Evolutionary conservation across 2,329 filamentous ascomycete genomes (phyloP).

Genomic region (Camillea tinctor): DNA sequence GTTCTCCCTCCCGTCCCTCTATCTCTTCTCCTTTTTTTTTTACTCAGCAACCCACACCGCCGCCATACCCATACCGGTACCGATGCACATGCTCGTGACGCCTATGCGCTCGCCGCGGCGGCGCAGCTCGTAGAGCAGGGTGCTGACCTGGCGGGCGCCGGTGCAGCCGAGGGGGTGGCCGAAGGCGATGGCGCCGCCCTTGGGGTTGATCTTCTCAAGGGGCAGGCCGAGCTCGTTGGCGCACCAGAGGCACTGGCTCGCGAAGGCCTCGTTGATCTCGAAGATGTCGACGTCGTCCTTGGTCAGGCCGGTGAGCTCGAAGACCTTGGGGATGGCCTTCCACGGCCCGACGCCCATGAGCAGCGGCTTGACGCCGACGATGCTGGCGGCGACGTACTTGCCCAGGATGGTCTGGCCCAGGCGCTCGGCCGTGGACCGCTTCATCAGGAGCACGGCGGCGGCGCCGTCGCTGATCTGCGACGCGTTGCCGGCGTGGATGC

Average conservation of each 20-base stretch:
- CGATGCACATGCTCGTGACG: constrained; percentile 93
- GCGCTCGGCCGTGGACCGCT: constrained; percentile 82
- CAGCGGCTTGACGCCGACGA: constrained; percentile 87
- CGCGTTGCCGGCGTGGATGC: constrained; percentile 94
- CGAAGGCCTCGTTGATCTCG: constrained; percentile 99
- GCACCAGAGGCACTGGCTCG: constrained; percentile 91
- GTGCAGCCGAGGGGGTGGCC: constrained; percentile 95
- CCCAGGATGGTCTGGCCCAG: constrained; percentile 87
- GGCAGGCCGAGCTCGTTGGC: constrained; percentile 83
- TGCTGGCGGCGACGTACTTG: constrained; percentile 82
- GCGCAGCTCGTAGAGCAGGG: constrained; percentile 84
- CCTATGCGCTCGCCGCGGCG: constrained; percentile 82
- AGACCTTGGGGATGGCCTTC: constrained; percentile 90
- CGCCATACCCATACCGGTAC: constrained; percentile 97
- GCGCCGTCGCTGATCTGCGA: constrained; percentile 95
- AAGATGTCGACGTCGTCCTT: constrained; percentile 94
- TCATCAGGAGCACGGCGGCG: constrained; percentile 93
- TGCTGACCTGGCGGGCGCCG: constrained; percentile 89
- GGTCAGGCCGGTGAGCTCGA: constrained; percentile 80
- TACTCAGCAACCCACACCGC: constrained; percentile 95
- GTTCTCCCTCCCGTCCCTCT: neutral
- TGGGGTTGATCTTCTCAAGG: constrained; percentile 88
- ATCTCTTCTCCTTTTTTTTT: constrained; percentile 12
- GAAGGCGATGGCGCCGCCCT: constrained; percentile 94
- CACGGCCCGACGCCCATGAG: constrained; percentile 96